phyloP scores from a whole-genome alignment of 106 monocot species.

The Vanilla planifolia region DNA sequence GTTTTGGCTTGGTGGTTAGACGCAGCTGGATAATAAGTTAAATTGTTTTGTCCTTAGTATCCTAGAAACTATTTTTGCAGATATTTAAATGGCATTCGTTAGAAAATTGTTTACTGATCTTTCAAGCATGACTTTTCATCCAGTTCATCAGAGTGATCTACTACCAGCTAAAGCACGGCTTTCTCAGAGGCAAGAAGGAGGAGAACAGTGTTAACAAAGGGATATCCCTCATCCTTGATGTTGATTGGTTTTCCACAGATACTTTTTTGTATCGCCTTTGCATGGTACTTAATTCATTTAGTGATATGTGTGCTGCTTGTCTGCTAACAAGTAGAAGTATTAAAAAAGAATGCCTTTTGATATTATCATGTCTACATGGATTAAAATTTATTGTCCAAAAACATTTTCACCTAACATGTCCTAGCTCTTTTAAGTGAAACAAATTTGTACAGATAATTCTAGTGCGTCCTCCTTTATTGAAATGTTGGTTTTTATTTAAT shows the following conservation, averaged over 20 bases:
- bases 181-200: conserved; percentile 20
- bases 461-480: too few species aligned
- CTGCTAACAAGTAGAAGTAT: background rate
- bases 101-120: background rate
- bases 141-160: conserved; percentile 61
- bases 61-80: background rate
- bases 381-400: too few species aligned
- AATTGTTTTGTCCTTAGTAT: too few species aligned
- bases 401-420: too few species aligned
- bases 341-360: too few species aligned
- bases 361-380: too few species aligned
- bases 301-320: background rate
- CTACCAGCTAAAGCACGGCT: conserved; percentile 58
- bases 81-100: background rate
- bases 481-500: too few species aligned
- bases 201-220: conserved; percentile 21
- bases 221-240: conserved; percentile 46
- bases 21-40: too few species aligned
- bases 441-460: too few species aligned
- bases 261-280: conserved; percentile 51
- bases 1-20: too few species aligned
- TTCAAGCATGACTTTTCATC: background rate
- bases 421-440: too few species aligned
- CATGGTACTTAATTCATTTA: conserved; percentile 40
- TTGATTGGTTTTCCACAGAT: conserved; percentile 62